These are phyloP conservation scores for Hyaloperonospora brassicae DNA, from an alignment of 352 stramenopile genomes.

Conservation along the genomic window DNA sequence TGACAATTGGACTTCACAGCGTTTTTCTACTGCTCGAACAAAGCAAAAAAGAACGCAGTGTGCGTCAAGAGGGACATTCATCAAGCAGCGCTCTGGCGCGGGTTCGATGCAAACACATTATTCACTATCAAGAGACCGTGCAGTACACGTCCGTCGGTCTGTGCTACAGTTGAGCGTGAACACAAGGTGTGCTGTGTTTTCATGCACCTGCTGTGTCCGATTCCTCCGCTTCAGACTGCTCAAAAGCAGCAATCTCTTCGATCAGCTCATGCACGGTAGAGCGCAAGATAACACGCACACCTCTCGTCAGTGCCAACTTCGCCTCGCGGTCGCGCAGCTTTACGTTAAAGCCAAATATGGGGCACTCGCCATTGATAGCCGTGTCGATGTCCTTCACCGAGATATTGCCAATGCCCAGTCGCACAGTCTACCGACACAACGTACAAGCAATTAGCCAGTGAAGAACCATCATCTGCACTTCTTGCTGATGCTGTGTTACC, in stretches of 20 bases:
- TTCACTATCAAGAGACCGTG: no score
- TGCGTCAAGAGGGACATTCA: no score
- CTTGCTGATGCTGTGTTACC: not conserved
- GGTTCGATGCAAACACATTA: no score
- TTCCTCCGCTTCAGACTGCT: slow-evolving; percentile 9
- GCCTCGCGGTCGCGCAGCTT: slow-evolving; percentile 55
- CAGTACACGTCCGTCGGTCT: no score
- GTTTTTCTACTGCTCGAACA: no score
- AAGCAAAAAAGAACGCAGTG: no score
- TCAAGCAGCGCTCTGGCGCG: no score
- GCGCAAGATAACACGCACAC: slow-evolving; percentile 59
- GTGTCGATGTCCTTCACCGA: slow-evolving; percentile 73
- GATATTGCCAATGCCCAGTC: slow-evolving; percentile 74
- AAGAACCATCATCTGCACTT: not conserved
- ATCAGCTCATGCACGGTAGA: slow-evolving; percentile 73
- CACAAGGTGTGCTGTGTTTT: no score
- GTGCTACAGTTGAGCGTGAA: no score
- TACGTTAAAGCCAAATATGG: slow-evolving; percentile 82
- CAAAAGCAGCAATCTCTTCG: slow-evolving; percentile 53
- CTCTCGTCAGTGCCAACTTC: slow-evolving; percentile 41
- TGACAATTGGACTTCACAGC: no score
- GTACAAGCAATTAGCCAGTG: slow-evolving; percentile 7
- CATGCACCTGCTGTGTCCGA: no score
- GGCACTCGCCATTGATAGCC: slow-evolving; percentile 68
- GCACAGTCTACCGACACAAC: slow-evolving; percentile 40